Percentiles rank a stretch among this genome's conserved stretches.
phyloP scores from a whole-genome alignment of 1,139 yeast species.

The Yarrowia galli region DNA sequence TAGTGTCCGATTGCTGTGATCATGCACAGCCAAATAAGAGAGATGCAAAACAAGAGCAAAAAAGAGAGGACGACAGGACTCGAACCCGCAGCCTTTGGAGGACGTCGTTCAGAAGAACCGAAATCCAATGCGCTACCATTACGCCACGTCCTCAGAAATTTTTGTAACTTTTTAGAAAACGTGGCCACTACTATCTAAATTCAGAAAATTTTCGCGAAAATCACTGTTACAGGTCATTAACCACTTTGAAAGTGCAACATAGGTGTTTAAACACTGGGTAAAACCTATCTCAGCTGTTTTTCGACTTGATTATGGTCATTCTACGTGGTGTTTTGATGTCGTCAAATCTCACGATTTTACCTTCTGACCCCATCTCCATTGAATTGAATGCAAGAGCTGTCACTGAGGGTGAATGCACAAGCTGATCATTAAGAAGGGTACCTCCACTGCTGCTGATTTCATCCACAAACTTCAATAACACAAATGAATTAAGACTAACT shows the following conservation, averaged over 20 bases:
- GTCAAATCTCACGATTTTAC: neutral
- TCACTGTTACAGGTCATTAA: neutral
- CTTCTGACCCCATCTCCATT: neutral
- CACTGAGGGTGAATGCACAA: too few species aligned
- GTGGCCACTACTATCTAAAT: conserved; percentile 3
- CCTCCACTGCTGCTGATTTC: neutral
- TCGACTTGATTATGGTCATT: neutral
- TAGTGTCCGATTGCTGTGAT: neutral
- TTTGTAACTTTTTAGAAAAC: neutral
- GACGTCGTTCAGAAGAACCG: conserved; percentile 33
- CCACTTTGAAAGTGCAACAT: neutral
- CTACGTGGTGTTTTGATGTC: neutral
- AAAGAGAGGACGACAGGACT: conserved; percentile 34
- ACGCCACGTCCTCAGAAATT: conserved; percentile 25
- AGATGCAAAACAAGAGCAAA: neutral
- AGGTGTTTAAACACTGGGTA: neutral
- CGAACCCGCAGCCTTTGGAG: conserved; percentile 35
- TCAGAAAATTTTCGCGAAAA: neutral
- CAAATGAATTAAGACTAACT: conserved; percentile 4
- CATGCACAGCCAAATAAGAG: neutral
- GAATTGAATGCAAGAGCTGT: neutral
- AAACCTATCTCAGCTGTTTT: neutral
- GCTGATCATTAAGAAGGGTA: neutral
- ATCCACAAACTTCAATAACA: neutral
- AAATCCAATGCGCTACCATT: conserved; percentile 32